A percentile compares a stretch with the other conserved stretches of the same genome.
Evolutionary conservation across 2,329 filamentous ascomycete species (phyloP).

Genomic region (Fusarium chaquense): DNA sequence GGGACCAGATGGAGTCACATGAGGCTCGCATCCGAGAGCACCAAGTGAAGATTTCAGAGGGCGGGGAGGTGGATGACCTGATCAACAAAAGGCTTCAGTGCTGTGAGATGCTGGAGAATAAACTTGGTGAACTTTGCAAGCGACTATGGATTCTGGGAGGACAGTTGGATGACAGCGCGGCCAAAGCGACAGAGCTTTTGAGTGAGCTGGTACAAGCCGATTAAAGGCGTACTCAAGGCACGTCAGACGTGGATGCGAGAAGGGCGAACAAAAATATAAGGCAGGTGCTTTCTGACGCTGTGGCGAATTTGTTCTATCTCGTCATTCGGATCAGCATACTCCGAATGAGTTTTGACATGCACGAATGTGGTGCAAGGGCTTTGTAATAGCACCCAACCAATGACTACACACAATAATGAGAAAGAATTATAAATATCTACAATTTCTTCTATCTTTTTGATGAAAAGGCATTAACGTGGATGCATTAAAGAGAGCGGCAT

Average conservation of each 20-base stretch:
- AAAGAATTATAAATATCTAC: neutral
- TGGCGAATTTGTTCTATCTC: neutral
- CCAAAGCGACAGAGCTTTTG: neutral
- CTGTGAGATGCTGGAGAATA: neutral
- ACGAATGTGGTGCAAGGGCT: neutral
- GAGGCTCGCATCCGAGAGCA: neutral
- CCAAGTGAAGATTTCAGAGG: neutral
- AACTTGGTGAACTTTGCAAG: neutral
- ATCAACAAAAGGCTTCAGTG: neutral
- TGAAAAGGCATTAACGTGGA: no score
- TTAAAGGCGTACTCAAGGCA: neutral
- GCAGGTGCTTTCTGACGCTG: neutral
- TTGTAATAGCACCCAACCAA: neutral
- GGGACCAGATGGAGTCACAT: neutral
- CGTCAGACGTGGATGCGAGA: fast-evolving
- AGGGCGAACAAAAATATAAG: fast-evolving
- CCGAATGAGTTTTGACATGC: neutral
- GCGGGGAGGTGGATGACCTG: neutral
- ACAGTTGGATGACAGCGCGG: neutral
- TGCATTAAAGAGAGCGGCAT: neutral
- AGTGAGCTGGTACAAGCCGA: neutral
- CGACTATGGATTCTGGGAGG: neutral
- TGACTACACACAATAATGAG: neutral
- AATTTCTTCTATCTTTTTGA: neutral
- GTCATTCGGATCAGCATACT: neutral